Base-by-base conservation (phyloP, 2,329 filamentous ascomycete genomes). In the Pseudocercospora vitis region DNA sequence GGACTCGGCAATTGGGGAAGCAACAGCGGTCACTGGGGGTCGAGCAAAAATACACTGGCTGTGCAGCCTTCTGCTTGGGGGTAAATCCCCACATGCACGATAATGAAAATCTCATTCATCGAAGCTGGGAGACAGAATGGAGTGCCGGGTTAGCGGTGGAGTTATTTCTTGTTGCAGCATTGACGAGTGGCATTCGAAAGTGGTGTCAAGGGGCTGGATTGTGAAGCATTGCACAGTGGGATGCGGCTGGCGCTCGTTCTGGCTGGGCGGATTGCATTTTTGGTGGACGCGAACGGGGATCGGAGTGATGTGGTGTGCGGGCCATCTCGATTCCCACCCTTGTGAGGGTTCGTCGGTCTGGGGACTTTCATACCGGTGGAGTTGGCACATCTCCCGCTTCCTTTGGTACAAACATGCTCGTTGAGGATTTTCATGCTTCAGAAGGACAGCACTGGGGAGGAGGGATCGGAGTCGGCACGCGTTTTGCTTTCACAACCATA, bases 51-150 rank as follows among this genome's bases (percentile, higher is more conserved):
- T 61, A 83, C 84, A 47, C 84, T 95, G 57, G 89, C 91, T 61
- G 88, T 91, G 57, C 90, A 95, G 71, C 91, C 91, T 61, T 95
- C 90, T 61, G 92, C 96, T 63, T 97, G 91, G 91, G 91, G 91
- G 65, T 96, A 85, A 66, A 39, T 45, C 16, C 23, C 29, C 44
- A 16, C n/a, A 19, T 33, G 18, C 29, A 32, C 53, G 48, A 47
- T 45, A 37, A 23, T 16, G 18, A 40, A 52, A 47, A 19, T 49
- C 46, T 44, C 42, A 55, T 40, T 45, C 19, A 35, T 37, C 28
- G 46, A 26, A 39, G 24, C 37, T 42, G 32, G 32, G 26, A 53
- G 55, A 29, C 47, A 53, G 55, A 58, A 44, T 40, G 44, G 49
- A 42, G 53, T 50, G 49, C 49, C 39, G 52, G 49, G 40, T 55